Conservation (phyloP, 345 rosid genomes). For the Raphanus sativus region DNA sequence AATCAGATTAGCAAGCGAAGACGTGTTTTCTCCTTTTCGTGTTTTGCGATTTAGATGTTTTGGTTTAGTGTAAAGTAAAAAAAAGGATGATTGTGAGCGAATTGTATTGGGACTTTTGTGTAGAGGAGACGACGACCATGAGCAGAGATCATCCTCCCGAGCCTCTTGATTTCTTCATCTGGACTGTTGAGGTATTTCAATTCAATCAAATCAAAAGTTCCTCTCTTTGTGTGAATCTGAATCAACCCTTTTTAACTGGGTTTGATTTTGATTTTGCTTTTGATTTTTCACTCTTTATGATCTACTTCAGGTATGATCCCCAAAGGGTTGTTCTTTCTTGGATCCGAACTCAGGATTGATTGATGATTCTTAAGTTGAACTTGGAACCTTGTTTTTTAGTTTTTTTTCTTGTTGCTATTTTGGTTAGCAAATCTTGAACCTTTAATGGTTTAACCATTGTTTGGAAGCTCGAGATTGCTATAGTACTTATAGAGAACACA, state of each 20-base stretch:
- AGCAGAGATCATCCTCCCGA: constrained; percentile 79
- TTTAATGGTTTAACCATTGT: not conserved
- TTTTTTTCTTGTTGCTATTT: not conserved
- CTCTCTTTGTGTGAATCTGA: not conserved
- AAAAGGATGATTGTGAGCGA: constrained; percentile 16
- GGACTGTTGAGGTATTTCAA: constrained; percentile 86
- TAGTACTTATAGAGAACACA: not conserved
- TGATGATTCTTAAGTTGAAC: not conserved
- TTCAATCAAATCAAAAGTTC: not conserved
- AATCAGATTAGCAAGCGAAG: not conserved
- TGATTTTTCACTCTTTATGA: not conserved
- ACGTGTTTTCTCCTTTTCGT: not conserved
- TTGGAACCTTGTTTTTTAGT: not conserved
- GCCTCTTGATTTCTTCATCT: constrained; percentile 99
- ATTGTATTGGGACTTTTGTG: constrained; percentile 29
- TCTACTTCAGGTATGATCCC: constrained; percentile 19
- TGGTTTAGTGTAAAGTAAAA: not conserved
- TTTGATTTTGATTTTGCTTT: constrained; percentile 3
- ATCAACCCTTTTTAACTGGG: not conserved
- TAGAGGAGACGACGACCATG: constrained; percentile 44
- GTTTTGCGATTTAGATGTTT: constrained; percentile 7
- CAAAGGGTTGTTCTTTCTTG: not conserved
- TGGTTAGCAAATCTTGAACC: not conserved
- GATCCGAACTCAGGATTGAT: constrained; percentile 10
- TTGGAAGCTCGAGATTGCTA: not conserved